Evolutionary conservation across 2,329 filamentous ascomycete species (phyloP), one percentile per base, ranked within the genome.

Genomic region (Curvularia eragrostidis): DNA sequence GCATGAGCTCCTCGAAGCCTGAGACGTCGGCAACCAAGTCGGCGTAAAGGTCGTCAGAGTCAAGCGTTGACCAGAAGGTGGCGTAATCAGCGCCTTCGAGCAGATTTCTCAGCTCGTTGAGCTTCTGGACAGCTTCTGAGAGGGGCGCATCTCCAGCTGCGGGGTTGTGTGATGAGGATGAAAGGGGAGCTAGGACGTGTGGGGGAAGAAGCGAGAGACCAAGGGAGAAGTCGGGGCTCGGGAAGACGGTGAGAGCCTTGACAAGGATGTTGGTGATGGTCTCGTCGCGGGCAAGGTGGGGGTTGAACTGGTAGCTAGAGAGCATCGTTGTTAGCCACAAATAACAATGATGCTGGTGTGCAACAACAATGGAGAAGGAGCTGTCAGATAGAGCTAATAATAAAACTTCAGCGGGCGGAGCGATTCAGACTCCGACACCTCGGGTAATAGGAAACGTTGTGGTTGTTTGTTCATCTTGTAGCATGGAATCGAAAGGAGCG

Each of bases 361-460:
- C 24, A 59, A 48, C 50, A 36, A 39, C 36, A 36, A 15, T 21
- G 18, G 41, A 24, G 51, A 49, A 50, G 44, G 44, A 52, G 65
- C 62, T 65, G 66, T 93, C 89, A 93, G 89, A 89, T 87, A 88
- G 83, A 89, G 84, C 85, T 89, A 89, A 88, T 87, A 84, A 79
- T 74, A 77, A 78, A 78, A 86, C 89, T 89, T 93, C 90, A 91
- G 79, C 74, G 78, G 79, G 78, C 64, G 77, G 79, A 83, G 80
- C 78, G 82, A 82, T 85, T 84, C 82, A 83, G 73, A 78, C 79
- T 80, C 81, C 81, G 80, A 78, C 81, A 49, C 81, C 79, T 80
- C 96, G 92, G 91, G 91, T 96, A 97, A 97, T 96, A 97, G 91
- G 91, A 96, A 97, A 97, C 92, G 91, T 96, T 89, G 80, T 80